These are phyloP conservation scores for Anethum foeniculum DNA, from an alignment of 140 eudicot species.

Conservation along the genomic window DNA sequence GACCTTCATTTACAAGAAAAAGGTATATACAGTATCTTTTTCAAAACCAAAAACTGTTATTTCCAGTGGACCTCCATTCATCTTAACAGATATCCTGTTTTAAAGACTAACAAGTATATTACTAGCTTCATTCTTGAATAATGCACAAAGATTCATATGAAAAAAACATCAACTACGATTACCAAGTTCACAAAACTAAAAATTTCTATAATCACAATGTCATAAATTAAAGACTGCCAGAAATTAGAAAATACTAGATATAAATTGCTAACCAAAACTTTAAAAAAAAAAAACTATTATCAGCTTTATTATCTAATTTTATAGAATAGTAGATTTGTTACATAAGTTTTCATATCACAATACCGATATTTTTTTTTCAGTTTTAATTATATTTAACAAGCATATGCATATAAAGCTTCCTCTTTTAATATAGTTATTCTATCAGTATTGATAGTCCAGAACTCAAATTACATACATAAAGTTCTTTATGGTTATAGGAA, in stretches of 20 bases:
- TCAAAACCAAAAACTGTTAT: too few species aligned
- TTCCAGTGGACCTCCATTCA: background rate
- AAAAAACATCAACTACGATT: background rate
- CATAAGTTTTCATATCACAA: too few species aligned
- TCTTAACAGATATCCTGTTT: background rate
- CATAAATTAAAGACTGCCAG: background rate
- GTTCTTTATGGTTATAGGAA: background rate
- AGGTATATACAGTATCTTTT: background rate
- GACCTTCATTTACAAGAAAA: background rate
- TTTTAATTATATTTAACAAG: too few species aligned
- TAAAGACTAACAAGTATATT: background rate
- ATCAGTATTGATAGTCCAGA: background rate
- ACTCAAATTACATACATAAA: background rate
- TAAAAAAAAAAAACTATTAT: too few species aligned
- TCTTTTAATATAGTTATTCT: background rate
- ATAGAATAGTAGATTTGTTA: background rate
- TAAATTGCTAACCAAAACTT: background rate
- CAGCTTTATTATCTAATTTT: background rate
- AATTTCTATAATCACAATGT: background rate
- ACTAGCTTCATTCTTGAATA: background rate
- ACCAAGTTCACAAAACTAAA: background rate
- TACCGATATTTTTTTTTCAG: too few species aligned
- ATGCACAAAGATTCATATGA: background rate
- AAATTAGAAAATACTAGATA: background rate
- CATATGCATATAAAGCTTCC: too few species aligned